phyloP scores from a whole-genome alignment of 1,139 yeast genomes.

The Saccharomyces hybrid region DNA sequence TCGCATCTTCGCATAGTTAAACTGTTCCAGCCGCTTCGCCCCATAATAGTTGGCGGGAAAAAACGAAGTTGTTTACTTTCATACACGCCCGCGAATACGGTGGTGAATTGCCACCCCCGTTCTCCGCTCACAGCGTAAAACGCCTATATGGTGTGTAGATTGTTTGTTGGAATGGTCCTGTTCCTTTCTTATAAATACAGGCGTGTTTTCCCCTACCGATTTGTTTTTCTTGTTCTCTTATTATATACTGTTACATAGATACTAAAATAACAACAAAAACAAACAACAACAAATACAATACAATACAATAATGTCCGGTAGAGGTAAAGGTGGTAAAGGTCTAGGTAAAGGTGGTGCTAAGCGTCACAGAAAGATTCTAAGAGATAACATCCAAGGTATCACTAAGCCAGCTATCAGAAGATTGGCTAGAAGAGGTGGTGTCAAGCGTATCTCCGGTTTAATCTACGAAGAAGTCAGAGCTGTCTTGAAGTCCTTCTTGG shows the following conservation, averaged over 20 bases:
- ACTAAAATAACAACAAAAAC: conserved; percentile 3
- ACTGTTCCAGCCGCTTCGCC: conserved; percentile 1
- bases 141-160: neutral
- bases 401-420: conserved; percentile 98
- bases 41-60: neutral
- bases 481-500: conserved; percentile 86
- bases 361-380: conserved; percentile 96
- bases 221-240: neutral
- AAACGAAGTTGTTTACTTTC: neutral
- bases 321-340: conserved; percentile 98
- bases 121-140: neutral
- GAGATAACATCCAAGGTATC: conserved; percentile 98
- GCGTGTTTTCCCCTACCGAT: neutral
- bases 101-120: neutral
- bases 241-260: neutral
- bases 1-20: neutral
- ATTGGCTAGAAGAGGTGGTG: conserved; percentile 99
- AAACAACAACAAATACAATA: conserved; percentile 3
- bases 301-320: conserved; percentile 65
- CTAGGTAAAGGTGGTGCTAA: conserved; percentile 97
- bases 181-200: neutral
- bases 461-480: conserved; percentile 97
- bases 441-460: conserved; percentile 95
- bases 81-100: neutral
- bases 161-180: neutral